Conservation (phyloP, 2,329 filamentous ascomycete species). For the Colletotrichum sp. region DNA sequence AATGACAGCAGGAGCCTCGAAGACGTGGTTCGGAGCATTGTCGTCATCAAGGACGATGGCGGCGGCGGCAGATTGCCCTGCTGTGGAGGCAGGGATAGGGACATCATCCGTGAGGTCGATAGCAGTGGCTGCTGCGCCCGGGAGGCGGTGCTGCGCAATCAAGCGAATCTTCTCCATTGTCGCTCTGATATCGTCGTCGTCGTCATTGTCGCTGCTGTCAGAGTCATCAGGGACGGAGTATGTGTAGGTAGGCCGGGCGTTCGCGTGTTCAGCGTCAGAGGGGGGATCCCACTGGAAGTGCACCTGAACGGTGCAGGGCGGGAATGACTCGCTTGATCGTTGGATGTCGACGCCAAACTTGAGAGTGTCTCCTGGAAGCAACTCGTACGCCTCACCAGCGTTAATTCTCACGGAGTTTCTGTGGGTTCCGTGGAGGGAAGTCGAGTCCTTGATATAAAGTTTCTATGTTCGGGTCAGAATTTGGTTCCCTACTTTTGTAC, state of each 20-base stretch:
- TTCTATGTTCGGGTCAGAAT: conserved; percentile 34
- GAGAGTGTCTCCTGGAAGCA: conserved; percentile 35
- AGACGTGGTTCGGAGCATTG: background rate
- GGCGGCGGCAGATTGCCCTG: background rate
- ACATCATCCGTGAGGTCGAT: conserved; percentile 10
- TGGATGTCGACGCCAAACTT: conserved; percentile 42
- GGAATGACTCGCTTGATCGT: conserved; percentile 37
- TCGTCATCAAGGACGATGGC: background rate
- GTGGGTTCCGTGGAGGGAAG: conserved; percentile 60
- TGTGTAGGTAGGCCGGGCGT: conserved; percentile 31
- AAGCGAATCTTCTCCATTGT: background rate
- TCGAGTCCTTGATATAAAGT: conserved; percentile 49
- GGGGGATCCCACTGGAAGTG: conserved; percentile 30
- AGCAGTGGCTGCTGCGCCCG: background rate
- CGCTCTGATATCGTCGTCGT: conserved; percentile 24
- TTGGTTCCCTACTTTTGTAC: background rate
- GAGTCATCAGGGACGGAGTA: conserved; percentile 50
- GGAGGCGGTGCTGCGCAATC: background rate
- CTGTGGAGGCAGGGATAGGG: background rate
- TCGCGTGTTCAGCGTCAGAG: background rate
- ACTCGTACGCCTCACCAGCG: conserved; percentile 10
- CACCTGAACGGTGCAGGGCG: conserved; percentile 42
- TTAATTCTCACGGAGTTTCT: conserved; percentile 38
- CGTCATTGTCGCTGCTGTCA: conserved; percentile 34
- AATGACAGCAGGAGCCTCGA: background rate